Evolutionary conservation across 148 eudicot species (phyloP), one percentile per base, ranked within the genome.

Genomic region (Amaranthus palmeri): DNA sequence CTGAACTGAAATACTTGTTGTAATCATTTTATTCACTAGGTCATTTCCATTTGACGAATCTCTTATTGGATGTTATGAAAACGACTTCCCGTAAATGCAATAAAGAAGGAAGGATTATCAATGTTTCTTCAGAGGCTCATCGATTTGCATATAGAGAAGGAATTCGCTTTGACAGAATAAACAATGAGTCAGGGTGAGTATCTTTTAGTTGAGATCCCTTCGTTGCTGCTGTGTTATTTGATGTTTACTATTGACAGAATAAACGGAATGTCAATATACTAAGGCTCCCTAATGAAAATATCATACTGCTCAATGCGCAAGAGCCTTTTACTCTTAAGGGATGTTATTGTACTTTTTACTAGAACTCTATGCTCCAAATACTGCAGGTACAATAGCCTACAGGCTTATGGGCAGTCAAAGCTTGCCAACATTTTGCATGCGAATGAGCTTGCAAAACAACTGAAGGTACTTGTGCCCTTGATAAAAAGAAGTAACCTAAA

Each of bases 331-430:
- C 13, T n/a, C n/a, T n/a, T 11, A 17, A 11, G 36, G 3, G 68
- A 67, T 54, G 67, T 13, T 14, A 59, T 40, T 41, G n/a, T 10
- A 25, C 64, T 8, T 58, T 3, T 51, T 8, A 61, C 59, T 50
- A 25, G 36, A 25, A 25, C 36, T 50, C 15, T 18, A 54, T 41
- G 41, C 9, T 68, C 10, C 42, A 73, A 13, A 67, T 67, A 72
- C 72, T 85, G 70, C 91, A 92, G 97, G 69, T 92, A 80, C 74
- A 77, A 61, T 69, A 82, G 77, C 64, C 14, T 81, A 25, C 78
- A 71, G 72, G 97, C 97, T 17, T 92, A 90, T 77, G 97, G 96
- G 45, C 96, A 88, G 79, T 92, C 97, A 59, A 92, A 92, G 84
- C 91, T 92, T 48, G 90, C 92, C 10, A 92, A 90, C 74, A 83